Evolutionary conservation across 768 basidiomycete species (phyloP).

Genomic region (Butyriboletus loyo): DNA sequence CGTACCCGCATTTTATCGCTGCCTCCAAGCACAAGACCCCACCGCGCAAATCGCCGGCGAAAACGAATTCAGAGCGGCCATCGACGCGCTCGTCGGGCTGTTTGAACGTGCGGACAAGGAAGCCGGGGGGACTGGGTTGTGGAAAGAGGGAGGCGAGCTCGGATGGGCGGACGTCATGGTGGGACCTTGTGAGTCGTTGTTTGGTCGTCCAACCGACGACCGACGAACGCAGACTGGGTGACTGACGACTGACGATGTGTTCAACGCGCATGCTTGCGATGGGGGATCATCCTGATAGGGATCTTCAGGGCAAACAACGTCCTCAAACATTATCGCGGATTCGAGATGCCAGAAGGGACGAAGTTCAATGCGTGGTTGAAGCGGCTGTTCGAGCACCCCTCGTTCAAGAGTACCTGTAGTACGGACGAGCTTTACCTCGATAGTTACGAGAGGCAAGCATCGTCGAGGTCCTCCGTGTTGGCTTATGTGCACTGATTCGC

Average conservation of each 20-base stretch:
- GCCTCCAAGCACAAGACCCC: conserved; percentile 63
- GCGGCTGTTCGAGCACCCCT: conserved; percentile 55
- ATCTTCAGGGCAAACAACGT: conserved; percentile 63
- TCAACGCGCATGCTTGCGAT: not conserved
- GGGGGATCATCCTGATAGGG: conserved; percentile 47
- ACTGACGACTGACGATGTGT: not conserved
- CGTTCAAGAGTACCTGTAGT: conserved; percentile 67
- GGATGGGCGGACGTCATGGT: conserved; percentile 67
- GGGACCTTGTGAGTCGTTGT: conserved; percentile 57
- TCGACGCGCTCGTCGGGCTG: conserved; percentile 50
- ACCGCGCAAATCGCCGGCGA: conserved; percentile 49
- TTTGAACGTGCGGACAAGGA: conserved; percentile 52
- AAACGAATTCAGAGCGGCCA: conserved; percentile 50
- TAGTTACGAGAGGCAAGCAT: conserved; percentile 62
- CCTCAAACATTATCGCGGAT: conserved; percentile 65
- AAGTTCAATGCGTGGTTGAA: conserved; percentile 53
- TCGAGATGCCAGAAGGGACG: conserved; percentile 48
- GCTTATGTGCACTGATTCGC: not conserved
- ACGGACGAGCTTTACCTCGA: conserved; percentile 64
- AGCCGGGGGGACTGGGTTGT: conserved; percentile 52
- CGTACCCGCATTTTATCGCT: conserved; percentile 73
- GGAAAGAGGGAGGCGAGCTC: conserved; percentile 54
- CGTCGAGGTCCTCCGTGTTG: not conserved
- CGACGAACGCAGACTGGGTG: no score
- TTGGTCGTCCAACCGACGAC: not conserved